Conservation (phyloP, 257 asterid genomes). For the Knoxia roxburghii region DNA sequence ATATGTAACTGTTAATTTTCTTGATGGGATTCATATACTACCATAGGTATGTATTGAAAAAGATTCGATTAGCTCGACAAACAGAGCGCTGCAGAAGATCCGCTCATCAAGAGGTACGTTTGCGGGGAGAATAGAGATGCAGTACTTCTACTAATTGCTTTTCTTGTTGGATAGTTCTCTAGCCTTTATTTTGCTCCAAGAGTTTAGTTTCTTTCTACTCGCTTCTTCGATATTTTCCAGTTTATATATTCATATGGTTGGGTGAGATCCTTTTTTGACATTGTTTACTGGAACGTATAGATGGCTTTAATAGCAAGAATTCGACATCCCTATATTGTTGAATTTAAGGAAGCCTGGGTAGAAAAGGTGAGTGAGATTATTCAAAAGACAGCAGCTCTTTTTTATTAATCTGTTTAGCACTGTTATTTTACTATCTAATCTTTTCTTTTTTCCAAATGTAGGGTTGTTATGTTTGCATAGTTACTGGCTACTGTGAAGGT, state of each 20-base stretch:
- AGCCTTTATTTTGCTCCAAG: background rate
- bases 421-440: background rate
- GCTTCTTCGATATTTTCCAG: background rate
- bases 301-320: constrained; percentile 93
- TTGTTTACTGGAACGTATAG: constrained; percentile 38
- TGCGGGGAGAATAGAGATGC: background rate
- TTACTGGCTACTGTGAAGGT: constrained; percentile 97
- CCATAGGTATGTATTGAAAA: constrained; percentile 85
- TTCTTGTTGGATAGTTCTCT: background rate
- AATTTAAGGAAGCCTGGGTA: constrained; percentile 99
- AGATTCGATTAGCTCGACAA: constrained; percentile 94
- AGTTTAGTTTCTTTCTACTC: background rate
- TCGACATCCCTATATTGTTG: constrained; percentile 89
- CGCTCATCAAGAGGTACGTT: constrained; percentile 91
- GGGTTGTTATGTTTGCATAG: constrained; percentile 99
- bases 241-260: background rate
- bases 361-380: constrained; percentile 65
- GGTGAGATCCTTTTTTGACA: constrained; percentile 3
- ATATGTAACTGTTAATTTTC: background rate
- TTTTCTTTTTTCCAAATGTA: constrained; percentile 20
- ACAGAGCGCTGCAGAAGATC: constrained; percentile 99
- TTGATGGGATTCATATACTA: constrained; percentile 21
- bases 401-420: background rate
- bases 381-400: too few species aligned
- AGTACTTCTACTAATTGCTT: background rate